These are phyloP conservation scores for Collybiopsis confluens DNA, from an alignment of 768 basidiomycete genomes.

Conservation along the genomic window DNA sequence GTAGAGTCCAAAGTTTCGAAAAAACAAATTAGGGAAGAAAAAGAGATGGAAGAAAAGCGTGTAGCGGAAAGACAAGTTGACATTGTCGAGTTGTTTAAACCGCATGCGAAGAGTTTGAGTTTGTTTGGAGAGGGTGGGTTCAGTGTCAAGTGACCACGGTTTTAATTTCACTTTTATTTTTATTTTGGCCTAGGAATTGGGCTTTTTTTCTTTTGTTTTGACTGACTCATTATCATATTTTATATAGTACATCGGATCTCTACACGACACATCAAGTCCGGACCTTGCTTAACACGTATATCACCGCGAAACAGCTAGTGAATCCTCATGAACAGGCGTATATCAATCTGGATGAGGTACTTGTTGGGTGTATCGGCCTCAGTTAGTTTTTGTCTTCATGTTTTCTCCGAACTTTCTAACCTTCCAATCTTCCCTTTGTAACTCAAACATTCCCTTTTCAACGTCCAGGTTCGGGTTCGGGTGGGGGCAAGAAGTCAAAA, in stretches of 20 bases:
- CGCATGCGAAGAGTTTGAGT: slow-evolving; percentile 48
- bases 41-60: slow-evolving; percentile 39
- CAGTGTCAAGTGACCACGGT: slow-evolving; percentile 46
- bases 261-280: slow-evolving; percentile 59
- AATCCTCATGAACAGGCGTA: slow-evolving; percentile 66
- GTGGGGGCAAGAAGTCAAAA: not conserved
- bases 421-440: no score
- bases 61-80: slow-evolving; percentile 44
- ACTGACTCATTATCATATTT: not conserved
- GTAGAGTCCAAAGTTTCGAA: slow-evolving; percentile 42
- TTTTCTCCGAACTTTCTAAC: no score
- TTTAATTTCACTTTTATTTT: not conserved
- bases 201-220: not conserved
- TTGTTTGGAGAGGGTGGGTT: slow-evolving; percentile 65
- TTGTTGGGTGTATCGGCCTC: slow-evolving; percentile 33
- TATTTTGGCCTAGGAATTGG: not conserved
- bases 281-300: slow-evolving; percentile 56
- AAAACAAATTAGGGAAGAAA: slow-evolving; percentile 41
- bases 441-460: no score
- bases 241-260: slow-evolving; percentile 41
- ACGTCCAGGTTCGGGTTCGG: no score
- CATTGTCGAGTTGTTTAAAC: slow-evolving; percentile 74
- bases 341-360: slow-evolving; percentile 59
- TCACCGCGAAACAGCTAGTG: slow-evolving; percentile 54
- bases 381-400: no score